Conservation (phyloP, 768 basidiomycete genomes). For the Mycena albidolilacea region DNA sequence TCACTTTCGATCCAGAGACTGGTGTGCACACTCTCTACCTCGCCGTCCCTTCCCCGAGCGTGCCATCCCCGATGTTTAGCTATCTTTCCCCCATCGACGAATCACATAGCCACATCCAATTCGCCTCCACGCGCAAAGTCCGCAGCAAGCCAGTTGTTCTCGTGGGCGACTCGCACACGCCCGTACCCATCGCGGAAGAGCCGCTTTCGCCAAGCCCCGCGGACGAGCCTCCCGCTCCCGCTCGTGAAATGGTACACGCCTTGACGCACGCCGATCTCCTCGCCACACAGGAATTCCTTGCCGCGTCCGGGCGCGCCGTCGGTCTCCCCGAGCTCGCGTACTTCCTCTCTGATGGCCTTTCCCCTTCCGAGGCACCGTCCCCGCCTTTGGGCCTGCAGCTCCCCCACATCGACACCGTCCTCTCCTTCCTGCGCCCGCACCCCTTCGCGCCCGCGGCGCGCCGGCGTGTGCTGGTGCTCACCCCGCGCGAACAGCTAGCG, state of each 20-base stretch:
- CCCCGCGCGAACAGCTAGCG: constrained; percentile 23
- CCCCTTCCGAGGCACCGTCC: not conserved
- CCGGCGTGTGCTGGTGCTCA: constrained; percentile 28
- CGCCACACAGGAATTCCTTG: constrained; percentile 29
- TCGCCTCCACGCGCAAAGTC: not conserved
- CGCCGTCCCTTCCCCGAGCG: constrained; percentile 19
- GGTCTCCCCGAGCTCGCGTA: constrained; percentile 19
- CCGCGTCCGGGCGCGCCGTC: constrained; percentile 18
- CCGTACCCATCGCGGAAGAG: not conserved
- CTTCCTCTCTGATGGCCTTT: constrained; percentile 21
- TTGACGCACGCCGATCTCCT: constrained; percentile 23
- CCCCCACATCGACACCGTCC: constrained; percentile 18
- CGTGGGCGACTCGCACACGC: not conserved
- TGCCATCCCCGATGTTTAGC: not conserved
- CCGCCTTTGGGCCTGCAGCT: constrained; percentile 20
- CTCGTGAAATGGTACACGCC: not conserved
- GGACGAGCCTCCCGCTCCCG: not conserved
- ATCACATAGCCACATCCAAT: constrained; percentile 13
- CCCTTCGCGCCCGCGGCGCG: constrained; percentile 27
- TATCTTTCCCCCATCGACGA: constrained; percentile 8
- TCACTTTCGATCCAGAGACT: constrained; percentile 12
- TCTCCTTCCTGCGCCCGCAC: constrained; percentile 34
- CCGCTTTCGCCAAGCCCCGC: not conserved
- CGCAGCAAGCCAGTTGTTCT: constrained; percentile 8
- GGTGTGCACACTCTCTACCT: constrained; percentile 27